Conservation (phyloP, 1,284 basidiomycete genomes). For the Papiliotrema nemorosa region DNA sequence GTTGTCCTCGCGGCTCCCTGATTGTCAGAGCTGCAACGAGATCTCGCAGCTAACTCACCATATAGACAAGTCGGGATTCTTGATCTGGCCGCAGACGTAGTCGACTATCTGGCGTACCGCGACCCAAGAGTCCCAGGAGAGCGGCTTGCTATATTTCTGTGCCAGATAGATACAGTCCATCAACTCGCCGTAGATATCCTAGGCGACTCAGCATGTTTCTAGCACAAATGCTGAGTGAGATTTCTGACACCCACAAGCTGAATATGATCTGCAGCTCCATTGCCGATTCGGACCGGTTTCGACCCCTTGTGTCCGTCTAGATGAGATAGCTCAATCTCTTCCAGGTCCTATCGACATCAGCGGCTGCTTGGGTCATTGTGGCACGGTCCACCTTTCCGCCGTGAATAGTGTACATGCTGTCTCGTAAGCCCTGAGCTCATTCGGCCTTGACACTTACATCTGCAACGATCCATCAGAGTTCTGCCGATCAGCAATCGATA, state of each 20-base stretch:
- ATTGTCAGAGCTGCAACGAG: slow-evolving; percentile 4
- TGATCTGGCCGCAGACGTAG: slow-evolving; percentile 35
- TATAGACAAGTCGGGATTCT: slow-evolving; percentile 56
- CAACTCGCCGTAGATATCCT: slow-evolving; percentile 86
- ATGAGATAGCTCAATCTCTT: slow-evolving; percentile 76
- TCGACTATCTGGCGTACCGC: slow-evolving; percentile 52
- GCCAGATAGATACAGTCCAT: slow-evolving; percentile 93
- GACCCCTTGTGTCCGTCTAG: slow-evolving; percentile 78
- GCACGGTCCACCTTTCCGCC: slow-evolving; percentile 64
- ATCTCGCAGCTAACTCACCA: slow-evolving; percentile 56
- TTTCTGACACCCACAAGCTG: slow-evolving; percentile 61
- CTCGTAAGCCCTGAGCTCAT: slow-evolving; percentile 2
- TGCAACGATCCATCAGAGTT: slow-evolving; percentile 84
- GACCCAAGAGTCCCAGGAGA: slow-evolving; percentile 68
- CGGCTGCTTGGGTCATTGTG: too few relatives aligned
- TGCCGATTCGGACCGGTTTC: slow-evolving; percentile 66
- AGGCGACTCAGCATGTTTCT: too few relatives aligned
- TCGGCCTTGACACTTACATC: slow-evolving; percentile 61
- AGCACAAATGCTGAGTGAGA: too few relatives aligned
- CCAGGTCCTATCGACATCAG: slow-evolving; percentile 66
- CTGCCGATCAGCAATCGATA: slow-evolving; percentile 17
- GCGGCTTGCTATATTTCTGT: slow-evolving; percentile 65
- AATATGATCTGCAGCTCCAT: slow-evolving; percentile 82
- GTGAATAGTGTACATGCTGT: slow-evolving; percentile 50
- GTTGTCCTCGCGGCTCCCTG: slow-evolving; percentile 78